These are phyloP conservation scores for Tricladium varicosporioides DNA, from an alignment of 2,329 filamentous ascomycete genomes.

Conservation along the genomic window DNA sequence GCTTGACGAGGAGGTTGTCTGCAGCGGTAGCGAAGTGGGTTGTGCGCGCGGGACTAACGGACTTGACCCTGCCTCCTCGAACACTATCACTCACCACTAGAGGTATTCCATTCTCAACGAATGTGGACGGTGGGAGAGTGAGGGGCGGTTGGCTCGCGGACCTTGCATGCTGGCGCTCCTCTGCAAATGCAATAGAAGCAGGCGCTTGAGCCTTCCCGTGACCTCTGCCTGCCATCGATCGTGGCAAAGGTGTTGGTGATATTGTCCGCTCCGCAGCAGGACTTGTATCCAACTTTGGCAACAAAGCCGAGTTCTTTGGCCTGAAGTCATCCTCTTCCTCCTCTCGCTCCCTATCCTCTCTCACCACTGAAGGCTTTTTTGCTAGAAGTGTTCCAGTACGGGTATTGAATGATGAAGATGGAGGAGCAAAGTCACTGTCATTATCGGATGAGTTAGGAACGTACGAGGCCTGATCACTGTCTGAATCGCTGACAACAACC, in stretches of 20 bases:
- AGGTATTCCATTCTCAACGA: slow-evolving; percentile 14
- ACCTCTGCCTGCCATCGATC: slow-evolving; percentile 24
- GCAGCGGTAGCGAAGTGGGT: slow-evolving; percentile 64
- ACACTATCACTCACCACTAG: slow-evolving; percentile 24
- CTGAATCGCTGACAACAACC: slow-evolving; percentile 23
- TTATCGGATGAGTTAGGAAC: slow-evolving; percentile 30
- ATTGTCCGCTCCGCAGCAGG: slow-evolving; percentile 15
- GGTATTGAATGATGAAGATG: slow-evolving; percentile 16
- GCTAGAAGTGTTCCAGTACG: slow-evolving; percentile 25
- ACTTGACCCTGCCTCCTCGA: slow-evolving; percentile 36
- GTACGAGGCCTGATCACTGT: slow-evolving; percentile 28
- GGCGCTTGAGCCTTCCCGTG: slow-evolving; percentile 26
- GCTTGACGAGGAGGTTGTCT: slow-evolving; percentile 55
- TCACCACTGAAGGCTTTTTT: slow-evolving; percentile 45
- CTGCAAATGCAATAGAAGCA: slow-evolving; percentile 21
- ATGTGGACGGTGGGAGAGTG: slow-evolving; percentile 5
- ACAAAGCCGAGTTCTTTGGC: slow-evolving; percentile 5
- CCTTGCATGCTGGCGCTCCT: slow-evolving; percentile 21
- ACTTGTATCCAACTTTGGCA: slow-evolving; percentile 11
- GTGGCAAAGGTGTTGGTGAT: slow-evolving; percentile 28
- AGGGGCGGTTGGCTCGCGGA: slow-evolving; percentile 26
- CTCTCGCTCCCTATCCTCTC: slow-evolving; percentile 45
- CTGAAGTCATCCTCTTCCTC: slow-evolving; percentile 35
- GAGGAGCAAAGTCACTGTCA: slow-evolving; percentile 27
- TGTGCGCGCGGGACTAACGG: slow-evolving; percentile 61